Conservation (phyloP, 345 rosid genomes). For the Pelargonium nanum region DNA sequence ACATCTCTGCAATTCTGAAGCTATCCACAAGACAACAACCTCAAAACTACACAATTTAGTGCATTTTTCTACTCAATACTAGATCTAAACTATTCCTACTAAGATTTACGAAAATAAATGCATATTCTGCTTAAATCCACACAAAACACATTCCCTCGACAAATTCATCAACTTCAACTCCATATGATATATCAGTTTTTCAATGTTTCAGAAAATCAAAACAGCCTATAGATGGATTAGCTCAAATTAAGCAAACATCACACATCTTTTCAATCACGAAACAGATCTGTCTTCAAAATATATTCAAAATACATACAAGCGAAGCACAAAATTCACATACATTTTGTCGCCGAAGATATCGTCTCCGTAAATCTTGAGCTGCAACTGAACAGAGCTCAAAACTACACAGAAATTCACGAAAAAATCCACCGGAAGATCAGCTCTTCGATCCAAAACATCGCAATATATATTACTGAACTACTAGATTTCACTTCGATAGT, state of each 20-base stretch:
- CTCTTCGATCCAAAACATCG: background rate
- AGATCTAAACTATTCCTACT: background rate
- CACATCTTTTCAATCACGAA: background rate
- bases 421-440: background rate
- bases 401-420: background rate
- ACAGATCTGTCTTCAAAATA: constrained; percentile 4
- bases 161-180: too few relatives aligned
- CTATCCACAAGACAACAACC: background rate
- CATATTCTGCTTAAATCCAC: background rate
- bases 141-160: background rate
- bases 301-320: background rate
- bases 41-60: background rate
- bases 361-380: background rate
- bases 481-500: background rate
- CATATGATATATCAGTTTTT: background rate
- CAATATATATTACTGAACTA: background rate
- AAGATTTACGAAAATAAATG: background rate
- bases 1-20: background rate
- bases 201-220: background rate
- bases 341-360: constrained; percentile 1
- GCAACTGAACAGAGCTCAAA: background rate
- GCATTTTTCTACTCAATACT: background rate
- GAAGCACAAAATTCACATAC: constrained; percentile 1
- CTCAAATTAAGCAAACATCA: background rate
- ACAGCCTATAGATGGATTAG: background rate